These are phyloP conservation scores for Cardiospermum halicacabum DNA, from an alignment of 345 rosid genomes.

Conservation along the genomic window DNA sequence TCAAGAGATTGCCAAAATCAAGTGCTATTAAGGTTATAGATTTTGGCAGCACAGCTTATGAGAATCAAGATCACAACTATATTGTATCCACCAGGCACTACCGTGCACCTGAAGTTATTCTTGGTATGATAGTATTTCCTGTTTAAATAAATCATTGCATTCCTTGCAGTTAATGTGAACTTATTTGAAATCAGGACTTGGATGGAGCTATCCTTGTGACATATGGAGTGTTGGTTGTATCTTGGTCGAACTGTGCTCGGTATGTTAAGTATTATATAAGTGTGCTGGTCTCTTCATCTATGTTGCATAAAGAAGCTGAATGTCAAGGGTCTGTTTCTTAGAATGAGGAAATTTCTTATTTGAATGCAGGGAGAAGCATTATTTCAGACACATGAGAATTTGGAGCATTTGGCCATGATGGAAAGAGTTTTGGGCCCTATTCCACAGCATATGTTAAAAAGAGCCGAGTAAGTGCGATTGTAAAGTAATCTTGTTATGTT, in stretches of 20 bases:
- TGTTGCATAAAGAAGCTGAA: not conserved
- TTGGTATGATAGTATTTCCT: conserved; percentile 34
- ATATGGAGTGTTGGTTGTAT: conserved; percentile 76
- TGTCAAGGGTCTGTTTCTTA: not conserved
- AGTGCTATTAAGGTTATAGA: conserved; percentile 72
- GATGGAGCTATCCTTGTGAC: conserved; percentile 69
- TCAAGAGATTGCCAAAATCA: conserved; percentile 63
- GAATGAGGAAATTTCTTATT: not conserved
- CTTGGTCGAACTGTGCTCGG: conserved; percentile 69
- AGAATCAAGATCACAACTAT: conserved; percentile 48
- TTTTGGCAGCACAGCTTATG: conserved; percentile 71
- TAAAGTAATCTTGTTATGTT: not conserved
- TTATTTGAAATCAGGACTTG: conserved; percentile 44
- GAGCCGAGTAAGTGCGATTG: conserved; percentile 42
- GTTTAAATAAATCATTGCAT: not conserved
- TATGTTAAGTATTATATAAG: conserved; percentile 20
- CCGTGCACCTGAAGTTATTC: conserved; percentile 76
- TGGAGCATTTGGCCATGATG: conserved; percentile 78
- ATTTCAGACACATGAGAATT: conserved; percentile 71
- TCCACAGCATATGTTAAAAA: conserved; percentile 56
- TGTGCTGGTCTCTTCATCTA: not conserved
- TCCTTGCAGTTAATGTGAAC: conserved; percentile 6
- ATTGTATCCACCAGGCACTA: conserved; percentile 74
- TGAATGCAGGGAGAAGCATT: conserved; percentile 59
- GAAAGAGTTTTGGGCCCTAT: conserved; percentile 63